Base-by-base conservation (phyloP, 176 grass and related monocot genomes). In the Thinopyrum elongatum region DNA sequence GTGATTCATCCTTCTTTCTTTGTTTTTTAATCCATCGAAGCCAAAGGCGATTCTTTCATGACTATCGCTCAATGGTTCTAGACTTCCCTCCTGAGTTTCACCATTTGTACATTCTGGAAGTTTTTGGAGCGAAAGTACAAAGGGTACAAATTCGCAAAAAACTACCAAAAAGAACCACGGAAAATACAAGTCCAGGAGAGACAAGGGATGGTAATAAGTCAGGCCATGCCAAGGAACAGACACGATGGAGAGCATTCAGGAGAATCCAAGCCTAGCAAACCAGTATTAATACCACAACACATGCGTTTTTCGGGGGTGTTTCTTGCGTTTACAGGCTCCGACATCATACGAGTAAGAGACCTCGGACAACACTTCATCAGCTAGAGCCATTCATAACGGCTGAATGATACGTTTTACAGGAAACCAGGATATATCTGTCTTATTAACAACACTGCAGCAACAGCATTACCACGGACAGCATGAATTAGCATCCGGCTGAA, bases 301-400 rank as follows among this genome's bases (percentile, higher is more conserved):
- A 84, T 53, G 70, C 83, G 61, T 84, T 25, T 88, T 39, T 70
- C 57, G 5, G 77, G 59, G 15, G 53, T 82, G 38, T 64, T 46
- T 81, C 82, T 69, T 80, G 75, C 70, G 90, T 86, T 80, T 69
- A 86, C 90, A 92, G 74, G 86, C 38, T 79, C 79, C 46, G 58
- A 60, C 44, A 31, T 75, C 83, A 57, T 79, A 70, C 28, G 34
- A 26, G 80, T 23, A 82, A 82, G 39, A 42, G 33, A 68, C 58
- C 77, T 77, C 27, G 14, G 22, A 78, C 22, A 84, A 33, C 21
- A 26, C 68, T 84, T 89, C 83, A 83, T 74, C 70, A 64, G 79
- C 76, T 87, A 89, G 72, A 75, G 76, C 51, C 86, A 79, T 36
- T 70, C 75, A 76, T 70, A 10, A 16, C 51, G 5, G 74, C 87